Conservation (phyloP, 2,329 filamentous ascomycete genomes). For the Sarocladium strictum region DNA sequence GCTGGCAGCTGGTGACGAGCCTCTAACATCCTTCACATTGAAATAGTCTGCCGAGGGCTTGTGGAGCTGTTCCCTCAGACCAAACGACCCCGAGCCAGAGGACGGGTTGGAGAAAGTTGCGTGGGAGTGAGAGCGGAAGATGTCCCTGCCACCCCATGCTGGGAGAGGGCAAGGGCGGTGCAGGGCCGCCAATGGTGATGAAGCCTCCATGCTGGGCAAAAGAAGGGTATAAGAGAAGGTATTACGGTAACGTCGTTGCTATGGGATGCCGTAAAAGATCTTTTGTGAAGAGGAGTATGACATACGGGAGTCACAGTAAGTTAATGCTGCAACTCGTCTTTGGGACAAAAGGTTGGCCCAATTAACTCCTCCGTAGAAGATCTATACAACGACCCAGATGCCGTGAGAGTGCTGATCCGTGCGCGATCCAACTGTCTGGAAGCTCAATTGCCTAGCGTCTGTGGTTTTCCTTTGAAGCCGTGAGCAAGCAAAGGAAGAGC, state of each 20-base stretch:
- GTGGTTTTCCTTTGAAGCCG: background rate
- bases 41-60: constrained; percentile 70
- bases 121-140: constrained; percentile 46
- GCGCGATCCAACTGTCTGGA: background rate
- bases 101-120: constrained; percentile 36
- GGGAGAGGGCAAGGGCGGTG: constrained; percentile 60
- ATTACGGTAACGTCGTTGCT: constrained; percentile 17
- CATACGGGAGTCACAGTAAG: constrained; percentile 13
- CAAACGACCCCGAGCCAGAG: constrained; percentile 59
- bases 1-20: constrained; percentile 86
- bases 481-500: background rate
- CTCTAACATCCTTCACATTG: constrained; percentile 66
- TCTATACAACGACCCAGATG: constrained; percentile 9
- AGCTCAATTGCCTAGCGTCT: background rate
- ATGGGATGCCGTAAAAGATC: constrained; percentile 19
- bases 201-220: constrained; percentile 68
- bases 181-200: constrained; percentile 90
- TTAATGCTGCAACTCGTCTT: constrained; percentile 11
- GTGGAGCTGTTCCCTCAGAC: constrained; percentile 70
- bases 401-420: constrained; percentile 2
- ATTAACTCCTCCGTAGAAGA: background rate
- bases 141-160: constrained; percentile 52
- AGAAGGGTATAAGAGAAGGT: constrained; percentile 10
- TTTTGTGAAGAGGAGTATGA: constrained; percentile 14
- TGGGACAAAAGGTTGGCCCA: background rate